Conservation (phyloP, 257 asterid species). For the Primulina tabacum region DNA sequence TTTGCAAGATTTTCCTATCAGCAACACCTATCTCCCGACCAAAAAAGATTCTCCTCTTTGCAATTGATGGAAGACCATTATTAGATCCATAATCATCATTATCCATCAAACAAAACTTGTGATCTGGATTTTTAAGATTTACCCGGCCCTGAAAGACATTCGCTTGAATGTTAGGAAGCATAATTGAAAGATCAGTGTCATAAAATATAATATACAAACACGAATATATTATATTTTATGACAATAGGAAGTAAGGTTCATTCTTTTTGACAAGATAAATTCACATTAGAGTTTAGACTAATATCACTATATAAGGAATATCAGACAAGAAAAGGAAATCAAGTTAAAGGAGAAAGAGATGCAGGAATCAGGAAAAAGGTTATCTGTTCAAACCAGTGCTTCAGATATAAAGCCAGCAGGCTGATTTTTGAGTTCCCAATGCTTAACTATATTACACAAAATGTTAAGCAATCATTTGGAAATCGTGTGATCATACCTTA, state of each 20-base stretch:
- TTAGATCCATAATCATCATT: slow-evolving; percentile 64
- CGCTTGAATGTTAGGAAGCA: slow-evolving; percentile 13
- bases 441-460: slow-evolving; percentile 2
- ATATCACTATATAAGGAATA: too few species aligned
- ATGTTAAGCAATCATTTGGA: neutral
- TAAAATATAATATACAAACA: too few species aligned
- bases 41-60: slow-evolving; percentile 66
- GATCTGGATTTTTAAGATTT: slow-evolving; percentile 69
- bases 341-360: slow-evolving; percentile 4
- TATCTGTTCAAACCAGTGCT: neutral
- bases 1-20: slow-evolving; percentile 88
- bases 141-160: slow-evolving; percentile 73
- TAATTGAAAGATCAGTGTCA: neutral
- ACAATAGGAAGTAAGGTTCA: too few species aligned
- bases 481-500: slow-evolving; percentile 45
- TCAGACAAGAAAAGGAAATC: neutral
- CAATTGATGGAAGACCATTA: slow-evolving; percentile 89
- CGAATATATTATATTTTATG: too few species aligned
- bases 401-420: neutral
- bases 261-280: too few species aligned
- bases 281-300: too few species aligned
- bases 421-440: neutral
- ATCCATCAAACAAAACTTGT: slow-evolving; percentile 79
- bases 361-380: neutral
- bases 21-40: slow-evolving; percentile 84